Evolutionary conservation across 805 yeast genomes (phyloP).

Genomic region (Ogataea kodamae): DNA sequence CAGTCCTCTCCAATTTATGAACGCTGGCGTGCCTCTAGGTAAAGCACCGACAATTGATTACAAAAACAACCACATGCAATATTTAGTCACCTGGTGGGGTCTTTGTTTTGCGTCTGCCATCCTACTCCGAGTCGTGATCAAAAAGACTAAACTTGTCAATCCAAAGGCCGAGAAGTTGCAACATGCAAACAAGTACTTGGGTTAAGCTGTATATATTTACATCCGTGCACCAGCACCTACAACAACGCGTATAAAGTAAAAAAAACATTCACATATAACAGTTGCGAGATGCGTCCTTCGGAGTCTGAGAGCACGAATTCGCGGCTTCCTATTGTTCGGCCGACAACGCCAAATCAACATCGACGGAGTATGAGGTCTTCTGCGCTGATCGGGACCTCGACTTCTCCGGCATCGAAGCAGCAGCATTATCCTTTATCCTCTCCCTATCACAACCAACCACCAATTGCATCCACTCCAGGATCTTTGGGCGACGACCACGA

Average conservation of each 20-base stretch:
- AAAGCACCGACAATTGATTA: conserved; percentile 74
- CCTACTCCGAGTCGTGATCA: conserved; percentile 53
- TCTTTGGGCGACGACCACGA: conserved; percentile 7
- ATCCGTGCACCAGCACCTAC: conserved; percentile 6
- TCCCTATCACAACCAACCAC: conserved; percentile 18
- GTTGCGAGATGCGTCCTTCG: conserved; percentile 1
- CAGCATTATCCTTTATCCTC: conserved; percentile 23
- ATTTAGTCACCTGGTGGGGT: conserved; percentile 94
- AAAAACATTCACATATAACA: neutral
- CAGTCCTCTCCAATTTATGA: conserved; percentile 55
- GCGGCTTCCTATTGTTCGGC: conserved; percentile 21
- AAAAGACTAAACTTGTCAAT: conserved; percentile 37
- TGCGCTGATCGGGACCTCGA: conserved; percentile 16
- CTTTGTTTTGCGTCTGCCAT: conserved; percentile 69
- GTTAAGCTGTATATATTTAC: conserved; percentile 20
- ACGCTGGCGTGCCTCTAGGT: conserved; percentile 90
- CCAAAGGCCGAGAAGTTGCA: conserved; percentile 45
- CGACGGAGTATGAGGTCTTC: conserved; percentile 16
- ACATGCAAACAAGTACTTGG: conserved; percentile 44
- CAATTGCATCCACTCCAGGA: conserved; percentile 15
- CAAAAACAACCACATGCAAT: conserved; percentile 87
- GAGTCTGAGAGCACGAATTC: conserved; percentile 6
- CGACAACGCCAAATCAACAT: conserved; percentile 20
- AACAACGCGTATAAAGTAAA: conserved; percentile 2
- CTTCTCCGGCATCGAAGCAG: conserved; percentile 16